Conservation (phyloP, 805 yeast genomes). For the Wickerhamiella spandovensis region DNA sequence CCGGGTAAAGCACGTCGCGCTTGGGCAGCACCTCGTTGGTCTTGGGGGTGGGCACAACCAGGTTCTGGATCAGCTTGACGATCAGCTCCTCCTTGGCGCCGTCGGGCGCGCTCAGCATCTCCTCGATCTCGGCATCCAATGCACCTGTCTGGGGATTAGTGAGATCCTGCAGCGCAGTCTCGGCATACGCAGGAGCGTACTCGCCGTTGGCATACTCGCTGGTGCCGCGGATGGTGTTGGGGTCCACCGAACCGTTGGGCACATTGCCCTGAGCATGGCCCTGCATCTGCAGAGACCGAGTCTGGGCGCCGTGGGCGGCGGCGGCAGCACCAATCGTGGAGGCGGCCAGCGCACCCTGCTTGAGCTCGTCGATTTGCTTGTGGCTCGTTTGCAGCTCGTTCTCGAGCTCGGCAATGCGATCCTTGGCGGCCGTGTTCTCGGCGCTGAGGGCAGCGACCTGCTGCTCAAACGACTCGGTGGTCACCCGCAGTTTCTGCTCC, state of each 20-base stretch:
- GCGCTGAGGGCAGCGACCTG: slow-evolving; percentile 21
- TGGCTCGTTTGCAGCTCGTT: slow-evolving; percentile 17
- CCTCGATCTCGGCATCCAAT: slow-evolving; percentile 38
- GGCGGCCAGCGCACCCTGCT: slow-evolving; percentile 16
- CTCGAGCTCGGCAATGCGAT: slow-evolving; percentile 18
- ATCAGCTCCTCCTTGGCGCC: slow-evolving; percentile 17
- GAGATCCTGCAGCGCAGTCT: background rate
- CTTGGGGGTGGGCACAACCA: slow-evolving; percentile 75
- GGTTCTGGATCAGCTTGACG: slow-evolving; percentile 47
- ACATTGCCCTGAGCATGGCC: no score
- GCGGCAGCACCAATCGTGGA: slow-evolving; percentile 13
- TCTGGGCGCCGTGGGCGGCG: slow-evolving; percentile 7
- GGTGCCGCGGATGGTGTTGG: no score
- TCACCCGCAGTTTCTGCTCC: slow-evolving; percentile 32
- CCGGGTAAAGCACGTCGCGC: slow-evolving; percentile 91
- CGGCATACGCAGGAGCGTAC: background rate
- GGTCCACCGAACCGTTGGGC: no score
- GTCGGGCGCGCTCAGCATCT: slow-evolving; percentile 23
- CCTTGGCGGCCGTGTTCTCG: slow-evolving; percentile 19
- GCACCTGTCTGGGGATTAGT: background rate
- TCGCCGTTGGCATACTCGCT: background rate
- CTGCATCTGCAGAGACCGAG: slow-evolving; percentile 3
- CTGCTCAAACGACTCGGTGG: slow-evolving; percentile 33
- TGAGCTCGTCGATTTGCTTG: slow-evolving; percentile 16
- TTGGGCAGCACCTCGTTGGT: slow-evolving; percentile 71